Evolutionary conservation across 2,329 filamentous ascomycete genomes (phyloP), one percentile per base, ranked within the genome.

Genomic region (Trichoderma sp.): DNA sequence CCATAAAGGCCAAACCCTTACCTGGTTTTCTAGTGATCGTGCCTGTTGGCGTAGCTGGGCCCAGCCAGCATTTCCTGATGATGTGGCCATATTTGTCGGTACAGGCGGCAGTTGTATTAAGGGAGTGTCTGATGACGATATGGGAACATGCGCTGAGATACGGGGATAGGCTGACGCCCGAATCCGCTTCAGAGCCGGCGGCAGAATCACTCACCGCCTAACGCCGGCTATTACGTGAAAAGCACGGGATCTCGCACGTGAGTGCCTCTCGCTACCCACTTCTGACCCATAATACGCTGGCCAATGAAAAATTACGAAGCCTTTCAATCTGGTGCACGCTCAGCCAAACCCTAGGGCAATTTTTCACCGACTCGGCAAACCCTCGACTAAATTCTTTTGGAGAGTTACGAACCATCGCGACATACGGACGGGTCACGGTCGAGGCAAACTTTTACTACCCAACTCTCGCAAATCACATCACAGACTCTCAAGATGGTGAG

Each of bases 21-120:
- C 95, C 87, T 98, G 95, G 71, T 91, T 93, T 81, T 99, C 96
- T 72, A 97, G 85, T 56, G 90, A 88, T 76, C 96, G 88, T 71
- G 94, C 93, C 82, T 98, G 95, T 79, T 97, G 94, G 76, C 96
- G 92, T 74, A 98, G 87, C 83, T 97, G 94, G 77, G 93, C 91
- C 96, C 96, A 99, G 82, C 94, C 91, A 72, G 87, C 85, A 72
- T 82, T 88, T 72, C 87, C 83, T 57, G 84, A 81, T 70, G 83
- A 80, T 73, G 84, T 77, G 72, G 86, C 82, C 87, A 89, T 89
- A 72, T 62, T 77, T 56, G 52, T 60, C 33, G 37, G 35, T 68
- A 19, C 13, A 14, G 37, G 33, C 56, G 27, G 24, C 56, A 43
- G 21, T 64, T 21, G 16, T 31, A 31, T 62, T 61, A 14, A 35